Conservation (phyloP, 495 filamentous ascomycete genomes). For the Podospora comata region DNA sequence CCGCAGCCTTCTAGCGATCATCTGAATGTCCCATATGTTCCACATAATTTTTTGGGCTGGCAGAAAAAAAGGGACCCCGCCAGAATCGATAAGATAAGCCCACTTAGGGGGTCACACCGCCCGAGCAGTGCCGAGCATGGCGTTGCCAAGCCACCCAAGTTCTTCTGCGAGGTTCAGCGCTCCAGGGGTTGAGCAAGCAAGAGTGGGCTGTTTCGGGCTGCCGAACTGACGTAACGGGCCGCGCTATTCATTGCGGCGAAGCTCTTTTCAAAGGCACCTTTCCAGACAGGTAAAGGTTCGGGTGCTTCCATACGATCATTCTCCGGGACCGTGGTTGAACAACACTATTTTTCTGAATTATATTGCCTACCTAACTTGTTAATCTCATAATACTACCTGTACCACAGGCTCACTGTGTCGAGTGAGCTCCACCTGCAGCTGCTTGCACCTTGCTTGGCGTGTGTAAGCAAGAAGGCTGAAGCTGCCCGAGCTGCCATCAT, state of each 20-base stretch:
- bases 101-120: not conserved
- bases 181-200: not conserved
- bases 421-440: too few relatives aligned
- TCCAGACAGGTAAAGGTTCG: not conserved
- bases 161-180: not conserved
- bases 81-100: constrained; percentile 29
- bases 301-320: not conserved
- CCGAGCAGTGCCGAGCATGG: not conserved
- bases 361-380: not conserved
- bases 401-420: not conserved
- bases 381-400: not conserved
- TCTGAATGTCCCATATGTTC: constrained; percentile 1
- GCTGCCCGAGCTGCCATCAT: not conserved
- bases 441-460: not conserved
- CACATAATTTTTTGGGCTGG: constrained; percentile 24
- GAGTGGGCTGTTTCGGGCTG: constrained; percentile 3
- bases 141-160: not conserved
- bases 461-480: not conserved
- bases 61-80: constrained; percentile 34
- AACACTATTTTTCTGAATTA: not conserved
- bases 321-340: not conserved
- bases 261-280: constrained; percentile 5
- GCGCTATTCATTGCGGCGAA: constrained; percentile 30
- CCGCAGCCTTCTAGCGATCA: constrained; percentile 9
- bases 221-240: constrained; percentile 31